Conservation (phyloP, 306 rosid species). For the Vigna mungo region DNA sequence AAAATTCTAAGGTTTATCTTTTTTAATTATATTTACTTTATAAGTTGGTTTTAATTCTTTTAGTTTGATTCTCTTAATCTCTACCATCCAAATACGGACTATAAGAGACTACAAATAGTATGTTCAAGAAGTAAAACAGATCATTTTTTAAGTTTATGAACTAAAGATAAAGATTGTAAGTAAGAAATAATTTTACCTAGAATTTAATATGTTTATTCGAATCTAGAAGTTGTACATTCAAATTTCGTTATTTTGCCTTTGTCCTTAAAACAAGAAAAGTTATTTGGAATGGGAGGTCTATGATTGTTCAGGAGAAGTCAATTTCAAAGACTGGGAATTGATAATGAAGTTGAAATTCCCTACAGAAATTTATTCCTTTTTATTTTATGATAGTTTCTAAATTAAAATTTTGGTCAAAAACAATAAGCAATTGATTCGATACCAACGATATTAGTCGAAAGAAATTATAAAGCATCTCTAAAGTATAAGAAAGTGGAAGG, state of each 20-base stretch:
- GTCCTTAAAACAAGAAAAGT: neutral
- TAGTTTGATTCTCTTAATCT: too few relatives aligned
- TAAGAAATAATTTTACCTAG: too few relatives aligned
- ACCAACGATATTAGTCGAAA: neutral
- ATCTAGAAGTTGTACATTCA: too few relatives aligned
- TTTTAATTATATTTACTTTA: too few relatives aligned
- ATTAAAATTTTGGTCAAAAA: neutral
- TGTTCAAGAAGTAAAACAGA: too few relatives aligned
- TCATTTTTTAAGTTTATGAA: too few relatives aligned
- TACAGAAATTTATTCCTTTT: neutral
- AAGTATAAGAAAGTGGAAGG: constrained; percentile 20
- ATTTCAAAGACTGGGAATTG: neutral
- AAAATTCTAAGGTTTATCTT: too few relatives aligned
- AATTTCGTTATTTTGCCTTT: neutral
- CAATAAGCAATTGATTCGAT: constrained; percentile 1
- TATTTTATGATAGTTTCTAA: neutral
- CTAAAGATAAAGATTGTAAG: too few relatives aligned
- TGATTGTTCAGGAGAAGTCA: neutral
- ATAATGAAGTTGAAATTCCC: neutral
- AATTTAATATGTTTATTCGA: too few relatives aligned
- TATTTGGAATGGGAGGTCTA: neutral
- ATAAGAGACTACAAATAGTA: too few relatives aligned
- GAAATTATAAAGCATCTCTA: constrained; percentile 2
- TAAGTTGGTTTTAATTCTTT: too few relatives aligned
- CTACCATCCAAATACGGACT: too few relatives aligned